Percentiles rank a stretch among this genome's conserved stretches.
phyloP scores from a whole-genome alignment of 2,329 filamentous ascomycete species.

The Neopestalotiopsis sp. region DNA sequence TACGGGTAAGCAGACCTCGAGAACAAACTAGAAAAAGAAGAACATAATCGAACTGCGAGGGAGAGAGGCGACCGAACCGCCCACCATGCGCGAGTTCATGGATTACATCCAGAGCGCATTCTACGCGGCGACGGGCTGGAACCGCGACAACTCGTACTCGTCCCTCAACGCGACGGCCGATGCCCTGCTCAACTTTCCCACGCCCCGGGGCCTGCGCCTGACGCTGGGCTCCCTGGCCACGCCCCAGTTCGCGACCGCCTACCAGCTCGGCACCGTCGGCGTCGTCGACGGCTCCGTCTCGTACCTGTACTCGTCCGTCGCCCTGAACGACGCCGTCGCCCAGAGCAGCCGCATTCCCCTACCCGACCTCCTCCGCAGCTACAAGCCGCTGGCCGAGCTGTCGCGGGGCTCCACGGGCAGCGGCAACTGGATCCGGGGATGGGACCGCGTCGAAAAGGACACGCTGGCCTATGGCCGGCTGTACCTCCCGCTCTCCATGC shows the following conservation, averaged over 20 bases:
- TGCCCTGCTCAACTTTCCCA: slow-evolving; percentile 86
- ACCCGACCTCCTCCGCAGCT: slow-evolving; percentile 79
- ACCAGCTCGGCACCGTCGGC: slow-evolving; percentile 86
- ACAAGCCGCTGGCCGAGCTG: slow-evolving; percentile 76
- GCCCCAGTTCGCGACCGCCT: slow-evolving; percentile 92
- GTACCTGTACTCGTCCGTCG: slow-evolving; percentile 90
- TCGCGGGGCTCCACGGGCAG: slow-evolving; percentile 2
- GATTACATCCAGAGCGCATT: slow-evolving; percentile 94
- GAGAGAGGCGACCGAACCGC: neutral
- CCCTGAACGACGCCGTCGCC: slow-evolving; percentile 68
- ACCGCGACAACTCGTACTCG: slow-evolving; percentile 89
- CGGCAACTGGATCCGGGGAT: slow-evolving; percentile 21
- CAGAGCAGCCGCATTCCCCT: slow-evolving; percentile 79
- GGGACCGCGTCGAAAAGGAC: slow-evolving; percentile 40
- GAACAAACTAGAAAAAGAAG: neutral
- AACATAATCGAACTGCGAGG: neutral
- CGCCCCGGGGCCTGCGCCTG: slow-evolving; percentile 82
- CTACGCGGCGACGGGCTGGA: slow-evolving; percentile 85
- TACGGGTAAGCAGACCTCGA: slow-evolving; percentile 15
- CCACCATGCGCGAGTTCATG: slow-evolving; percentile 91
- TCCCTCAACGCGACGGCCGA: slow-evolving; percentile 82
- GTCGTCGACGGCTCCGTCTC: slow-evolving; percentile 96
- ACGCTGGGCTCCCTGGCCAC: slow-evolving; percentile 91
- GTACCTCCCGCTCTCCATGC: slow-evolving; percentile 81
- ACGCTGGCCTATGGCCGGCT: slow-evolving; percentile 77